Evolutionary conservation across 2,329 filamentous ascomycete genomes (phyloP).

Genomic region (Cladorrhinum sp.): DNA sequence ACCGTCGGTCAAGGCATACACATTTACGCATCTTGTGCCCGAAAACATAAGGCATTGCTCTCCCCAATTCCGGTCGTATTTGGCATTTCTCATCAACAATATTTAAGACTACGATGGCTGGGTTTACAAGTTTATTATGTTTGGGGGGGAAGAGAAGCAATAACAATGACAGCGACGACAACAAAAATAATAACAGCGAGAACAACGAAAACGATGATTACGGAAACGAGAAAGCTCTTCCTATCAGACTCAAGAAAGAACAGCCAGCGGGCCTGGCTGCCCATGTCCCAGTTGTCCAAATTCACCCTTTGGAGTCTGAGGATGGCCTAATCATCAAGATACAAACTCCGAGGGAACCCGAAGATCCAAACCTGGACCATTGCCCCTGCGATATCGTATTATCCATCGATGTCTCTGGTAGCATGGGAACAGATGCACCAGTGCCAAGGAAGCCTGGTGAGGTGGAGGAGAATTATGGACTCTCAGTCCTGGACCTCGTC

Average conservation of each 20-base stretch:
- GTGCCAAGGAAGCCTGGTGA: slow-evolving; percentile 41
- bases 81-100: neutral
- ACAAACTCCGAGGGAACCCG: slow-evolving; percentile 41
- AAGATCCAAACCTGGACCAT: slow-evolving; percentile 31
- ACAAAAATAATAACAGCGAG: neutral
- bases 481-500: slow-evolving; percentile 56
- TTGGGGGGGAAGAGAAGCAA: neutral
- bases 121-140: neutral
- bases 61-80: neutral
- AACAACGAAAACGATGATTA: neutral
- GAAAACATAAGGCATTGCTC: neutral
- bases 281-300: slow-evolving; percentile 15
- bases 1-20: neutral
- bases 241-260: neutral
- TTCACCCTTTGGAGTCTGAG: slow-evolving; percentile 39
- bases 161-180: neutral
- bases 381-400: slow-evolving; percentile 59
- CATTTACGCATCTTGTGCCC: neutral
- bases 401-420: slow-evolving; percentile 59
- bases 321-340: slow-evolving; percentile 47
- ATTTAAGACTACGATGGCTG: neutral
- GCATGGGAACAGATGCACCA: slow-evolving; percentile 50
- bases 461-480: slow-evolving; percentile 44
- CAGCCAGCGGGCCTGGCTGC: neutral
- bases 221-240: neutral